Percentiles rank a stretch among this genome's conserved stretches.
Evolutionary conservation across 2,329 filamentous ascomycete species (phyloP).

Genomic region (Alternaria burnsii): DNA sequence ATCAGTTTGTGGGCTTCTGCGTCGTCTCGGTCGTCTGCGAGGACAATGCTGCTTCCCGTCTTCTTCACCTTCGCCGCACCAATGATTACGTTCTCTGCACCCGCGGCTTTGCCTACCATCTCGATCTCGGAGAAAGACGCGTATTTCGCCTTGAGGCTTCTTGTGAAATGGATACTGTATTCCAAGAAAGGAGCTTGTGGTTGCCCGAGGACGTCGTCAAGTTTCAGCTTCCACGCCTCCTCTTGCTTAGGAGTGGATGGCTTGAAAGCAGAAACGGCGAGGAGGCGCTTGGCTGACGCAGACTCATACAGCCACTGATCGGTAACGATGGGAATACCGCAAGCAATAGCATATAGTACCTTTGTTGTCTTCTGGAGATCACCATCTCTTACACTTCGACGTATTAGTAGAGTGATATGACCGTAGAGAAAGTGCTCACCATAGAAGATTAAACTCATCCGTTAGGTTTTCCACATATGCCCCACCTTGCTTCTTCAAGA

Average conservation of each 20-base stretch:
- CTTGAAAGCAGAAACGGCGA: slow-evolving; percentile 47
- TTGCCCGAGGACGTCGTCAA: slow-evolving; percentile 42
- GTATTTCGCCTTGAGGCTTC: slow-evolving; percentile 46
- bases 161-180: slow-evolving; percentile 60
- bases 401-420: slow-evolving; percentile 20
- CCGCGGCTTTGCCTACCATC: slow-evolving; percentile 49
- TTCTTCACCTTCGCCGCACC: slow-evolving; percentile 29
- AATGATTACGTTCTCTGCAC: slow-evolving; percentile 45
- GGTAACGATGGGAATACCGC: slow-evolving; percentile 56
- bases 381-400: slow-evolving; percentile 49
- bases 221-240: slow-evolving; percentile 50
- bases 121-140: slow-evolving; percentile 51
- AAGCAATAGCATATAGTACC: slow-evolving; percentile 54
- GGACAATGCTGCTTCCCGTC: slow-evolving; percentile 43
- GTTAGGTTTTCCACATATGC: slow-evolving; percentile 42
- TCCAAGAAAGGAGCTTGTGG: slow-evolving; percentile 57
- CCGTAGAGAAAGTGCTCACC: slow-evolving; percentile 31
- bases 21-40: slow-evolving; percentile 52
- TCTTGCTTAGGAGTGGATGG: slow-evolving; percentile 47
- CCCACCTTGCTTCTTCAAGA: slow-evolving; percentile 47
- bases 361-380: slow-evolving; percentile 56
- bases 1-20: slow-evolving; percentile 45
- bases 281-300: slow-evolving; percentile 45
- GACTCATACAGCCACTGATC: slow-evolving; percentile 58
- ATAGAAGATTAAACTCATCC: slow-evolving; percentile 44